These are phyloP conservation scores for Phytophthora ramorum DNA, from an alignment of 352 stramenopile genomes.

Conservation along the genomic window DNA sequence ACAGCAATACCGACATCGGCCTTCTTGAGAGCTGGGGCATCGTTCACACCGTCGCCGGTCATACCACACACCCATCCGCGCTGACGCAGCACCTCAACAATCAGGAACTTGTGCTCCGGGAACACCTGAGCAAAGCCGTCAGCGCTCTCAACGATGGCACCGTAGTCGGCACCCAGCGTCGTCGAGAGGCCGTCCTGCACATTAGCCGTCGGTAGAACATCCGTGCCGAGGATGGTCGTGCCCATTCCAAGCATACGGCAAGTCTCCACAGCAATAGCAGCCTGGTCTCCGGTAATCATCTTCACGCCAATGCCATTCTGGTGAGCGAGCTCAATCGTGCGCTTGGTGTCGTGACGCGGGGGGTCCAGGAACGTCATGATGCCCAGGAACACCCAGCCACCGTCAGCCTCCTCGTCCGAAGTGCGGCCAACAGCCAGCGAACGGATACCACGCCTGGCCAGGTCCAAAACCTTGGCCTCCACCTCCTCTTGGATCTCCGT, in stretches of 20 bases:
- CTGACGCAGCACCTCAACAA: conserved; percentile 88
- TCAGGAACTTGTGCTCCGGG: conserved; percentile 92
- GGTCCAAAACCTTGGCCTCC: conserved; percentile 89
- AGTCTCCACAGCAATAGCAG: conserved; percentile 94
- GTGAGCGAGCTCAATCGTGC: conserved; percentile 92
- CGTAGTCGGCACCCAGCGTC: conserved; percentile 63
- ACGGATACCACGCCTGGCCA: conserved; percentile 89
- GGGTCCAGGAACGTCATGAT: conserved; percentile 97
- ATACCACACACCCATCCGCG: conserved; percentile 80
- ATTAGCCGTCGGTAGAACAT: conserved; percentile 64
- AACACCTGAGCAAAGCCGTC: conserved; percentile 96
- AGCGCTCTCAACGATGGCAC: conserved; percentile 90
- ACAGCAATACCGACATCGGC: conserved; percentile 82
- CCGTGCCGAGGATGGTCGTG: conserved; percentile 85
- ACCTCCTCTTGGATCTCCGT: conserved; percentile 87
- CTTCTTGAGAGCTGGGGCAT: conserved; percentile 73
- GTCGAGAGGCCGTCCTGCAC: conserved; percentile 70
- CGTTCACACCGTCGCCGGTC: conserved; percentile 80
- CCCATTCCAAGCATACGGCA: conserved; percentile 93
- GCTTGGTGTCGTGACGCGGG: conserved; percentile 94
- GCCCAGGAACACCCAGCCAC: conserved; percentile 93
- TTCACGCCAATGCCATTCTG: conserved; percentile 95
- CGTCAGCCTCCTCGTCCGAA: conserved; percentile 75
- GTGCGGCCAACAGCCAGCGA: conserved; percentile 90
- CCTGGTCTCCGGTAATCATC: conserved; percentile 97